These are phyloP conservation scores for Fusarium haematococcum DNA, from an alignment of 2,329 filamentous ascomycete genomes.

Conservation along the genomic window DNA sequence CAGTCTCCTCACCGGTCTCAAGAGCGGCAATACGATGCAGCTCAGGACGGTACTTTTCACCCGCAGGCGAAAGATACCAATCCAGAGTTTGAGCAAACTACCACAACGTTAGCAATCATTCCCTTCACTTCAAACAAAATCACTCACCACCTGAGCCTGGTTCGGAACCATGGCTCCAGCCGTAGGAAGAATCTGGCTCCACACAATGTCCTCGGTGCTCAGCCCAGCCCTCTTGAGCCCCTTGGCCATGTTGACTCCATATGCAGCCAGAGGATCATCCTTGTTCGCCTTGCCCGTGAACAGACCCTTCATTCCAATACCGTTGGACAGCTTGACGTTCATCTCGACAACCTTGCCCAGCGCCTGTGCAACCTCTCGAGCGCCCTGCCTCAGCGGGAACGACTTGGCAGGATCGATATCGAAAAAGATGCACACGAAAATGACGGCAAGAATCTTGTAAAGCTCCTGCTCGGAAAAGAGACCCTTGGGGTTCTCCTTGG, in stretches of 20 bases:
- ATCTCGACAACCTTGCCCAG: conserved; percentile 72
- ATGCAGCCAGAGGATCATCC: conserved; percentile 68
- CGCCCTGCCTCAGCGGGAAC: conserved; percentile 71
- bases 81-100: conserved; percentile 79
- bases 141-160: conserved; percentile 73
- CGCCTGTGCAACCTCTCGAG: conserved; percentile 66
- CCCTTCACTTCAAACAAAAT: neutral
- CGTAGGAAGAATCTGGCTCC: conserved; percentile 76
- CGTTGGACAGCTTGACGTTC: conserved; percentile 70
- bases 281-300: conserved; percentile 66
- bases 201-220: conserved; percentile 74
- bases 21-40: conserved; percentile 70
- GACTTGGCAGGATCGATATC: conserved; percentile 75
- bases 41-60: conserved; percentile 67
- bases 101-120: conserved; percentile 30
- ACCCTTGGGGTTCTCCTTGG: conserved; percentile 68
- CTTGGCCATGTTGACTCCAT: conserved; percentile 75
- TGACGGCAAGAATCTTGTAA: conserved; percentile 71
- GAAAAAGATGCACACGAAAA: conserved; percentile 75
- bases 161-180: conserved; percentile 76
- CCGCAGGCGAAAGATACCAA: conserved; percentile 73
- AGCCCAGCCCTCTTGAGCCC: conserved; percentile 73
- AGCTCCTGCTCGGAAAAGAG: conserved; percentile 67
- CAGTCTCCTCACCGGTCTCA: conserved; percentile 66
- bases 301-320: conserved; percentile 54